Percentiles rank a stretch among this genome's conserved stretches.
Conservation (phyloP, 345 rosid species). For the Triadica sebifera region DNA sequence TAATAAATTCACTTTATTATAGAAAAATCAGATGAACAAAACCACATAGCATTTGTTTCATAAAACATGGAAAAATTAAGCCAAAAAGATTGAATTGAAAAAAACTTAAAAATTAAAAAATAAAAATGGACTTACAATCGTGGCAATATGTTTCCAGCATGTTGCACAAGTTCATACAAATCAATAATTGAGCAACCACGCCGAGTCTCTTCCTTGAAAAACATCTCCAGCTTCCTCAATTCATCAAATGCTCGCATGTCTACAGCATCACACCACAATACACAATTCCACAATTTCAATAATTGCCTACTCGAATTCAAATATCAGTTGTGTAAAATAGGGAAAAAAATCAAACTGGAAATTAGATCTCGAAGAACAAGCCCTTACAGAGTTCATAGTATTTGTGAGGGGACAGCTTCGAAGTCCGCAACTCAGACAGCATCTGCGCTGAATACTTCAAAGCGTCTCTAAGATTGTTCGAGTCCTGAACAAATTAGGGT, state of each 20-base stretch:
- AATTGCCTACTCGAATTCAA: not conserved
- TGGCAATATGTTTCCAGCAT: conserved; percentile 97
- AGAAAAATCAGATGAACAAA: not conserved
- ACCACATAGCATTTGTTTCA: not conserved
- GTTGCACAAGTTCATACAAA: conserved; percentile 95
- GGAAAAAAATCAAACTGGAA: not conserved
- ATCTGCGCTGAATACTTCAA: conserved; percentile 98
- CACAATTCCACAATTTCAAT: conserved; percentile 3
- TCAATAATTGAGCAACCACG: conserved; percentile 95
- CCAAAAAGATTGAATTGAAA: not conserved
- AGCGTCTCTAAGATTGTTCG: conserved; percentile 94
- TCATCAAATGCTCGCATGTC: conserved; percentile 99
- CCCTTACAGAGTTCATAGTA: conserved; percentile 89
- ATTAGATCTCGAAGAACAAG: conserved; percentile 23
- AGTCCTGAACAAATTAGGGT: conserved; percentile 60
- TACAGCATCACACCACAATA: conserved; percentile 27
- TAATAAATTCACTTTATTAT: not conserved
- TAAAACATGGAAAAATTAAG: not conserved
- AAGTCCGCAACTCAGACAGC: conserved; percentile 96
- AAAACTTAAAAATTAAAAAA: not conserved
- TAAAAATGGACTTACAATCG: conserved; percentile 61
- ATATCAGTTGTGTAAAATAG: not conserved
- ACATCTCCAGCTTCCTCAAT: conserved; percentile 86
- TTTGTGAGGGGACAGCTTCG: conserved; percentile 95
- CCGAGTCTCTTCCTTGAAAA: conserved; percentile 89